Evolutionary conservation across 2,329 filamentous ascomycete genomes (phyloP), one percentile per base, ranked within the genome.

Genomic region (Diplodia seriata): DNA sequence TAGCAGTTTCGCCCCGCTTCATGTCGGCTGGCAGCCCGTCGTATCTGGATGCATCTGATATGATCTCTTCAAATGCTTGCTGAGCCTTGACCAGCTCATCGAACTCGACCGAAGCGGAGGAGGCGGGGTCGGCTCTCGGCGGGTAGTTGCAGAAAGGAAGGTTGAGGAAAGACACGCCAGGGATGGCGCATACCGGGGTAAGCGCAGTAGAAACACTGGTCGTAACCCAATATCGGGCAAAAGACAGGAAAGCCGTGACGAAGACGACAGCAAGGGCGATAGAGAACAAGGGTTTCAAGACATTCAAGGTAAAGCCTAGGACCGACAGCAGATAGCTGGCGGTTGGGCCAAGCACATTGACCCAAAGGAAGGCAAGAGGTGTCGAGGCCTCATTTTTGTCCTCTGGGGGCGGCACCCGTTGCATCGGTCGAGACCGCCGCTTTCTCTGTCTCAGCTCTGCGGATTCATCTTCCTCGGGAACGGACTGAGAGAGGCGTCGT

Each of bases 81-180:
- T 96, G 92, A 1, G 91, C 86, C 20, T 84, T 84, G 83, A 95
- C 90, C 26, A 96, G 84, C 57, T 89, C 86, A 70, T 92, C 89
- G 71, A 94, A 94, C 73, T 93, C 89, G 29, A 73, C 71, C 43
- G 63, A 65, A 18, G 57, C 76, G 5, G 75, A 71, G 71, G 75
- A 69, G 53, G 76, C 70, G 68, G 73, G 38, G 43, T 64, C 33
- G 47, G 69, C 71, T 43, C 47, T 49, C 26, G 70, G 71, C 57
- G 56, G 29, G 26, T 29, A 31, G 51, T 50, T 70, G 71, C 91
- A 94, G 72, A 92, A 90, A 0, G 90, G 85, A 0, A 93, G 80
- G 69, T 85, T 81, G 5, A 93, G 75, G 38, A 86, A 80, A 1
- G 87, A 86, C 1, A 81, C 84, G 38, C 90, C 90, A 0, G 91